phyloP scores from a whole-genome alignment of 306 rosid genomes.

The Prunus salicina region DNA sequence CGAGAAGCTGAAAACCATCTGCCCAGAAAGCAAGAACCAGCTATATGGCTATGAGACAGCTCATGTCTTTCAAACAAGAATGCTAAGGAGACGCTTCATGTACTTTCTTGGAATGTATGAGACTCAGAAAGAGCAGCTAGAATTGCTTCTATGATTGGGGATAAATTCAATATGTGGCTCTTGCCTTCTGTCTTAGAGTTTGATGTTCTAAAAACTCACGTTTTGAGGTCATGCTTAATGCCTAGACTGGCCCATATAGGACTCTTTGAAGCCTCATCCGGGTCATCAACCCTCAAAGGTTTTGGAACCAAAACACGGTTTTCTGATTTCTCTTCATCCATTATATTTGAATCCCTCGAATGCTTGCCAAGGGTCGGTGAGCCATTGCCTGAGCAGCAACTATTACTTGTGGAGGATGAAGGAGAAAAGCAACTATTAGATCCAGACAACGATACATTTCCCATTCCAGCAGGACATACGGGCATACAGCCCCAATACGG shows the following conservation, averaged over 20 bases:
- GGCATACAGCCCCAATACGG: constrained; percentile 46
- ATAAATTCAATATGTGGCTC: constrained; percentile 14
- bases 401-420: constrained; percentile 38
- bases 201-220: constrained; percentile 1
- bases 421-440: constrained; percentile 44
- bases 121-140: constrained; percentile 35
- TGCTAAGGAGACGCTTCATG: neutral
- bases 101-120: constrained; percentile 34
- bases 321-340: constrained; percentile 43
- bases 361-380: constrained; percentile 59
- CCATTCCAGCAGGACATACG: constrained; percentile 30
- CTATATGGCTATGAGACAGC: neutral
- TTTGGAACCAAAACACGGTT: constrained; percentile 42
- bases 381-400: constrained; percentile 41
- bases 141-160: constrained; percentile 46
- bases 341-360: constrained; percentile 34
- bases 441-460: constrained; percentile 28
- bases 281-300: constrained; percentile 40
- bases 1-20: neutral
- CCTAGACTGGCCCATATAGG: constrained; percentile 38
- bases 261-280: constrained; percentile 41
- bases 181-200: constrained; percentile 35
- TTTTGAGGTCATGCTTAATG: constrained; percentile 24
- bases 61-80: neutral
- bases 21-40: neutral